Evolutionary conservation across 129 eudicot genomes (phyloP).

Genomic region (Lonicera japonica): DNA sequence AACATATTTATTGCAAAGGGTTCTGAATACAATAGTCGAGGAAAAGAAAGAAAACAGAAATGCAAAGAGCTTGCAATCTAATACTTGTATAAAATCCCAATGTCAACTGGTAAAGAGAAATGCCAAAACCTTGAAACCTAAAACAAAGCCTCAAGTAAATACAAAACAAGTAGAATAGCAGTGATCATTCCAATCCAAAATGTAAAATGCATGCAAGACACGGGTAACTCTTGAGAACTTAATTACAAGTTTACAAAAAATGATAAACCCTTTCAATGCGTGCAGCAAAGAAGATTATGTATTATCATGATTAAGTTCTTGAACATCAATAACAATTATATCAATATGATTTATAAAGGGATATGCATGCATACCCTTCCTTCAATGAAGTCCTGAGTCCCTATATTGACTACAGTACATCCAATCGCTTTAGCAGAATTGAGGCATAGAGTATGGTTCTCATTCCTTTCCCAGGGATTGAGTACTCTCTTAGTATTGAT

Average conservation of each 20-base stretch:
- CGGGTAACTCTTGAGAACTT: no score
- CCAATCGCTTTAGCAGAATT: conserved; percentile 96
- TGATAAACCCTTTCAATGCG: no score
- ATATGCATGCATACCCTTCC: conserved; percentile 65
- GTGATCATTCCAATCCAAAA: no score
- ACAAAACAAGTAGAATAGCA: no score
- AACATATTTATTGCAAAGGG: no score
- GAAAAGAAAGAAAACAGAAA: background rate
- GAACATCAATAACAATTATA: no score
- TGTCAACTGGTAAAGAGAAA: background rate
- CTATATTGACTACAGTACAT: conserved; percentile 90
- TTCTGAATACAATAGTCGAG: no score
- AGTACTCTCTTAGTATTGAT: conserved; percentile 79
- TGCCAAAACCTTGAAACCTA: background rate
- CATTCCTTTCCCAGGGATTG: conserved; percentile 96
- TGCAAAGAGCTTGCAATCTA: background rate
- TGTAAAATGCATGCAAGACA: background rate
- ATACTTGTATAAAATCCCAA: background rate
- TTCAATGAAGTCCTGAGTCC: conserved; percentile 89
- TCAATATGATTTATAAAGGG: conserved; percentile 1
- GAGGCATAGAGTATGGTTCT: conserved; percentile 90
- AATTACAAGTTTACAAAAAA: no score
- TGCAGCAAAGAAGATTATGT: background rate
- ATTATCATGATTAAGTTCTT: background rate
- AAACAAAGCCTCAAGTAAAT: no score